A percentile compares a stretch with the other conserved stretches of the same genome.
These are phyloP conservation scores for Nadsonia fulvescens DNA, from an alignment of 805 yeast species.

Conservation along the genomic window DNA sequence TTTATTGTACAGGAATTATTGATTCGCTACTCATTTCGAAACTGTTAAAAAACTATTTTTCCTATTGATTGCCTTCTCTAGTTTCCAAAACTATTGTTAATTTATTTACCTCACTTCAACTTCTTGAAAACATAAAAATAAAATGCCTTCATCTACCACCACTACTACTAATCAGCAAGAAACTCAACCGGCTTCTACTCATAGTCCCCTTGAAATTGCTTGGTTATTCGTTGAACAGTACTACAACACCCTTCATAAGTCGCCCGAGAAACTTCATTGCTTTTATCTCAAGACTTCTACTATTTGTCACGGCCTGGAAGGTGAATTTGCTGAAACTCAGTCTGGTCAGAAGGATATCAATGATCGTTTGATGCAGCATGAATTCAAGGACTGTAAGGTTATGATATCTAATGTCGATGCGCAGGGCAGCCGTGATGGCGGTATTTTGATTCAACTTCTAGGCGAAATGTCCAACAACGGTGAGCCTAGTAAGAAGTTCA, in stretches of 20 bases:
- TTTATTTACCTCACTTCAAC: too few relatives aligned
- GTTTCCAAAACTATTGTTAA: too few relatives aligned
- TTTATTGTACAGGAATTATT: too few relatives aligned
- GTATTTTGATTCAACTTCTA: constrained; percentile 21
- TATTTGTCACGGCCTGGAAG: constrained; percentile 22
- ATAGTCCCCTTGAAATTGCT: too few relatives aligned
- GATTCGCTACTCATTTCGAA: too few relatives aligned
- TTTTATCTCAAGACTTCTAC: constrained; percentile 20
- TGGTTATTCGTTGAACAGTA: constrained; percentile 24
- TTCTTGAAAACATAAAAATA: too few relatives aligned
- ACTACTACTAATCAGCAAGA: too few relatives aligned
- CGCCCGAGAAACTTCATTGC: constrained; percentile 17
- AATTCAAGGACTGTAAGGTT: constrained; percentile 19
- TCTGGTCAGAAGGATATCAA: constrained; percentile 19
- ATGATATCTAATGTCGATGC: constrained; percentile 21
- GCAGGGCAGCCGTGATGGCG: constrained; percentile 17
- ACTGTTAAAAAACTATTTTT: too few relatives aligned
- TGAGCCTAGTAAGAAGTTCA: constrained; percentile 19
- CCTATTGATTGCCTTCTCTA: too few relatives aligned
- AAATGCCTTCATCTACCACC: too few relatives aligned
- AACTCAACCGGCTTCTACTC: too few relatives aligned
- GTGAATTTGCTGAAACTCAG: constrained; percentile 13
- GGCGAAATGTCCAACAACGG: constrained; percentile 23
- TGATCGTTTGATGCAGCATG: constrained; percentile 15
- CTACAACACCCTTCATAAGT: constrained; percentile 19